Evolutionary conservation across 2,329 filamentous ascomycete species (phyloP), one percentile per base, ranked within the genome.

Genomic region (Fusarium brachygibbosum): DNA sequence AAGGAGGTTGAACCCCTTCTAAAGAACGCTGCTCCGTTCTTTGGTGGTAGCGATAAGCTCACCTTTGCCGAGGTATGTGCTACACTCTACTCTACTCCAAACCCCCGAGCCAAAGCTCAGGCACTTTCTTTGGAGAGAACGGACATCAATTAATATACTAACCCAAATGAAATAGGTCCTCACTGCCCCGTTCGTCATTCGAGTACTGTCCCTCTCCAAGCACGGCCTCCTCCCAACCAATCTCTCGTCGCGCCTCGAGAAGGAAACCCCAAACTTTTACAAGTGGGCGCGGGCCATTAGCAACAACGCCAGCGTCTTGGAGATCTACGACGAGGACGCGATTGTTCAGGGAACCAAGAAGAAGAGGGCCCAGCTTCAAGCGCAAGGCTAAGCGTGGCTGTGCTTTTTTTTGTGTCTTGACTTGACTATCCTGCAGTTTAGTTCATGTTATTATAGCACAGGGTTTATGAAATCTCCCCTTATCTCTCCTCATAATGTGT

Each of bases 1-100:
- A 93, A 91, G 80, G 91, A 95, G 73, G 81, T 96, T 57, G 93
- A 94, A 79, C 91, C 91, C 2, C 79, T 93, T 37, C 81, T 97
- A 28, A 74, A 73, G 4, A 81, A 84, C 54, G 84, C 84, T 0
- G 80, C 76, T 3, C 89, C 89, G 0, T 92, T 88, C 77, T 92
- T 91, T 75, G 87, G 86, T 3, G 90, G 90, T 0, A 87, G 85
- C 52, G 81, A 86, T 21, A 87, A 81, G 75, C 75, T 94, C 40
- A 95, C 92, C 0, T 79, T 94, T 35, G 93, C 90, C 13, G 93
- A 96, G 86, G 92, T 92, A 79, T 64, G 48, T 38, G 41, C 23
- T 10, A 9, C 34, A 37, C 34, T 37, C 17, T 37, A 37, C 34
- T 37, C 17, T 37, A 45, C 25, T 29, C 25, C 28, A 29, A n/a